A percentile compares a stretch with the other conserved stretches of the same genome.
Evolutionary conservation across 805 yeast species (phyloP).

Genomic region (Cyberlindnera xishuangbannaensis): DNA sequence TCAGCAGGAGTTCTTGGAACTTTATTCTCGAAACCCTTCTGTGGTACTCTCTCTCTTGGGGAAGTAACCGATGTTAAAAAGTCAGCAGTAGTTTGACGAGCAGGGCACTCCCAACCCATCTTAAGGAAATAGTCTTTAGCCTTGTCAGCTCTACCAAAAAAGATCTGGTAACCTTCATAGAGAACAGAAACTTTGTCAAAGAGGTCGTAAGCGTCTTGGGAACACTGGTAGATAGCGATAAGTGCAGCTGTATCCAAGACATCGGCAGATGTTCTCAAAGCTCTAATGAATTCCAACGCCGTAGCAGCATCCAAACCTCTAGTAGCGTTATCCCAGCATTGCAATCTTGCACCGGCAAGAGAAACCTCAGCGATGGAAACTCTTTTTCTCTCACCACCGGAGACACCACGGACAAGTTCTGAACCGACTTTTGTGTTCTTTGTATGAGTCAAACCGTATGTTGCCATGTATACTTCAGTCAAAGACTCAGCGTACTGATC

Average conservation of each 20-base stretch:
- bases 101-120: slow-evolving; percentile 54
- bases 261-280: slow-evolving; percentile 46
- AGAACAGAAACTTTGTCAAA: slow-evolving; percentile 49
- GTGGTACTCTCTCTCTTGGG: slow-evolving; percentile 43
- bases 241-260: slow-evolving; percentile 47
- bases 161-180: slow-evolving; percentile 54
- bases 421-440: slow-evolving; percentile 61
- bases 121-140: slow-evolving; percentile 45
- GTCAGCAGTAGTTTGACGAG: slow-evolving; percentile 56
- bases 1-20: slow-evolving; percentile 51
- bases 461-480: slow-evolving; percentile 48
- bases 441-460: slow-evolving; percentile 48
- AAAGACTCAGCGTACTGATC: slow-evolving; percentile 42
- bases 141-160: slow-evolving; percentile 38
- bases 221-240: slow-evolving; percentile 56
- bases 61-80: slow-evolving; percentile 51
- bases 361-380: slow-evolving; percentile 67
- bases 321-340: slow-evolving; percentile 58
- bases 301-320: slow-evolving; percentile 63
- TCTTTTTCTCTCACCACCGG: slow-evolving; percentile 74
- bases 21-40: slow-evolving; percentile 37
- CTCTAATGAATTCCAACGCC: slow-evolving; percentile 50
- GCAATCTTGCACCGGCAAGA: slow-evolving; percentile 40
- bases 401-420: slow-evolving; percentile 62
- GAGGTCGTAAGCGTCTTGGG: slow-evolving; percentile 48